Conservation (phyloP, 305 asterid species). For the Fraxinus dipetala region DNA sequence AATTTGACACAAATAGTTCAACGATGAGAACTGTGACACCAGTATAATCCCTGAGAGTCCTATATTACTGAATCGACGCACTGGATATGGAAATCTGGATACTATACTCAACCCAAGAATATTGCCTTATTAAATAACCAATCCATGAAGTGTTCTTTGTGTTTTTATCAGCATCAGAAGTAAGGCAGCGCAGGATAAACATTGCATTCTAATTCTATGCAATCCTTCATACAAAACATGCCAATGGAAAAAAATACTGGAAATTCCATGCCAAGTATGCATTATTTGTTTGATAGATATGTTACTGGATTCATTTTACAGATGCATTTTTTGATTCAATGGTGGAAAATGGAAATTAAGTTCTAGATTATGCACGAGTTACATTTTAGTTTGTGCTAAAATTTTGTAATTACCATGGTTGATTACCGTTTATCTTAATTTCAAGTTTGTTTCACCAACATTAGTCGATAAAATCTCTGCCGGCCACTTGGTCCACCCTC, state of each 20-base stretch:
- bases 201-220: neutral
- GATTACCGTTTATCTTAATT: neutral
- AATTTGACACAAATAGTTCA: conserved; percentile 15
- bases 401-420: neutral
- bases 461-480: neutral
- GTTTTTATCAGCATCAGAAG: conserved; percentile 35
- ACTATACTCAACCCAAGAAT: conserved; percentile 65
- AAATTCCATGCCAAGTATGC: neutral
- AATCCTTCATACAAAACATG: neutral
- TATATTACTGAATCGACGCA: conserved; percentile 17
- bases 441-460: neutral
- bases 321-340: neutral
- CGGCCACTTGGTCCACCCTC: neutral
- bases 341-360: neutral
- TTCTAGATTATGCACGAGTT: neutral
- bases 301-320: neutral
- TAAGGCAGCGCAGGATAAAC: conserved; percentile 7
- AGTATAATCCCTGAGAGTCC: conserved; percentile 46
- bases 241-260: neutral
- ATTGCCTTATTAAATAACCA: conserved; percentile 13
- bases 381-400: neutral
- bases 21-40: conserved; percentile 53
- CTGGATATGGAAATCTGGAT: conserved; percentile 46
- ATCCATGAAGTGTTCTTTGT: conserved; percentile 38
- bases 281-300: neutral